phyloP scores from a whole-genome alignment of 1,139 yeast species.

The Diutina ranongensis region DNA sequence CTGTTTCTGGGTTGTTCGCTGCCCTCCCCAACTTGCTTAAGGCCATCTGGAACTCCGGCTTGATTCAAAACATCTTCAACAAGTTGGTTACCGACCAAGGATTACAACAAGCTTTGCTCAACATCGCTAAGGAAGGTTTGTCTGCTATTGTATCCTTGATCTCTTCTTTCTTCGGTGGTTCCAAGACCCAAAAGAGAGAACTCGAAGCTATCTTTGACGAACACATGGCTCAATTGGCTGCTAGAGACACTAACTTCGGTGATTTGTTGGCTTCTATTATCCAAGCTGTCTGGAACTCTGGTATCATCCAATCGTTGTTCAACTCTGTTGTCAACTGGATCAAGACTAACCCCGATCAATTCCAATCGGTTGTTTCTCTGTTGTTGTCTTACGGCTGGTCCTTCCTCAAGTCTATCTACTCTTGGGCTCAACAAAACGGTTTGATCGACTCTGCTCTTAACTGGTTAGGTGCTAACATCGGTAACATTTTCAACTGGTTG shows the following conservation, averaged over 20 bases:
- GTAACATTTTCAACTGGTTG: conserved; percentile 17
- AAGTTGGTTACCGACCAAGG: background rate
- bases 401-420: conserved; percentile 23
- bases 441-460: conserved; percentile 21
- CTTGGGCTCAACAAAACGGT: conserved; percentile 31
- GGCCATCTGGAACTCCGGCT: conserved; percentile 36
- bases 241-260: conserved; percentile 29
- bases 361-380: conserved; percentile 23
- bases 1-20: conserved; percentile 25
- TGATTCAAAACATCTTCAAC: conserved; percentile 23
- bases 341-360: conserved; percentile 25
- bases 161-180: conserved; percentile 11
- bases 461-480: conserved; percentile 20
- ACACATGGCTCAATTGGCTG: conserved; percentile 12
- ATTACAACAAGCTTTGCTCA: conserved; percentile 14
- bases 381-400: conserved; percentile 26
- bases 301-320: conserved; percentile 22
- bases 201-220: conserved; percentile 6
- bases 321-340: conserved; percentile 25
- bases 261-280: conserved; percentile 20
- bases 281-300: conserved; percentile 23
- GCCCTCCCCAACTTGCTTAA: conserved; percentile 33
- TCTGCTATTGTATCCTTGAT: conserved; percentile 21
- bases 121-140: conserved; percentile 27
- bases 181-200: conserved; percentile 15